Base-by-base conservation (phyloP, 768 basidiomycete species). In the Lepiota venenata region DNA sequence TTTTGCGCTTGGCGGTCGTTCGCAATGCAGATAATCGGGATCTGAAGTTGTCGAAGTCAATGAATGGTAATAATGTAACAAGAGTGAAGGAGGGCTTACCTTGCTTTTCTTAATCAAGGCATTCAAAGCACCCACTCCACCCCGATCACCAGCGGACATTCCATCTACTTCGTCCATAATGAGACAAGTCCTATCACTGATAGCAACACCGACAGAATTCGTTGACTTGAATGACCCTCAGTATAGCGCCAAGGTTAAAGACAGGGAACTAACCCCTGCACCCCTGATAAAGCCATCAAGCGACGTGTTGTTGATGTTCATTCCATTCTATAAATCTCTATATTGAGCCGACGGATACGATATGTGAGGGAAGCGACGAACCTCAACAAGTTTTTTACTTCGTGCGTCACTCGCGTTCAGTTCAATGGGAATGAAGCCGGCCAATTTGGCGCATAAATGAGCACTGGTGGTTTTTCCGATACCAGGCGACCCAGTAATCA, bases 141-240 rank as follows among this genome's bases (percentile, higher is more conserved):
- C 97, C 42, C 97, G 80, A 69, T 99, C 97, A 15, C 97, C 97
- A 2, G 91, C 91, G 4, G 93, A 96, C 95, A 98, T 99, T 1
- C 97, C 97, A 60, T 99, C 97, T 2, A 98, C 96, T 67, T 99
- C 97, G 63, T 99, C 97, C 96, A 99, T 98, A 66, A 99, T 98
- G 42, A 99, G 74, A 59, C 93, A 92, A 0, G 89, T 82, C 66
- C 77, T 83, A 61, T 89, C 82, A 0, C 89, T 93, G 59, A 98
- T 84, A 14, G 74, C 64, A 2, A 95, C 75, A 2, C 89, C 94
- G 1, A 82, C 71, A 1, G 83, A 80, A 57, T 89, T 91, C 8
- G 81, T 83, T 81, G 54, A 52, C 65, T 66, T 11, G 16, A 43
- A 16, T 32, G 25, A 25, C 21, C 5, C 48, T 36, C 9, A 18